Percentiles rank a stretch among this genome's conserved stretches.
Conservation (phyloP, 2,329 filamentous ascomycete species). For the Ophiobolus disseminans region DNA sequence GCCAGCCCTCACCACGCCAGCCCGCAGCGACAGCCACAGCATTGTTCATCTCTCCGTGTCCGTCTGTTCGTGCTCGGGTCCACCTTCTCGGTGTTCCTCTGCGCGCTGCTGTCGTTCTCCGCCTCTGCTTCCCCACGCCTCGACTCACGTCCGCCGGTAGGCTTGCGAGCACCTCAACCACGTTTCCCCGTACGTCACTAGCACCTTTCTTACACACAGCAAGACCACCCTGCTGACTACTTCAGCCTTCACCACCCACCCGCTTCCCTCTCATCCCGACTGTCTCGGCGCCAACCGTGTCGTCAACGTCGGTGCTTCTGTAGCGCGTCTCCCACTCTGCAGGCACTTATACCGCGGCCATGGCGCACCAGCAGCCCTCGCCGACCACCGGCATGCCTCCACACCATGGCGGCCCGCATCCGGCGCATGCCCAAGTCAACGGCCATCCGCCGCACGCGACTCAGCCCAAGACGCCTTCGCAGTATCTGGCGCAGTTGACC, state of each 20-base stretch:
- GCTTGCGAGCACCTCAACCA: conserved; percentile 22
- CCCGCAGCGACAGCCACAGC: conserved; percentile 16
- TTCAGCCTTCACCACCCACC: too few species aligned
- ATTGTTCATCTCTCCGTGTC: conserved; percentile 4
- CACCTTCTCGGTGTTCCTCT: conserved; percentile 22
- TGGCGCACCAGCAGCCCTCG: conserved; percentile 82
- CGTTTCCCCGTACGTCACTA: conserved; percentile 9
- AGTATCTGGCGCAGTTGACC: conserved; percentile 79
- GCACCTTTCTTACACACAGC: conserved; percentile 4
- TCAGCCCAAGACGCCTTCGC: conserved; percentile 69
- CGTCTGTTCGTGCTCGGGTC: conserved; percentile 14
- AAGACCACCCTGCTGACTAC: conserved; percentile 3
- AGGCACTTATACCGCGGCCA: conserved; percentile 43
- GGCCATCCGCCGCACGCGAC: conserved; percentile 62
- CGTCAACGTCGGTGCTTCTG: conserved; percentile 16
- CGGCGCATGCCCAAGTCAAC: conserved; percentile 65
- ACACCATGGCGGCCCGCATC: conserved; percentile 71
- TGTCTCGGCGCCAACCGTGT: conserved; percentile 8
- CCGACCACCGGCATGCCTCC: conserved; percentile 76
- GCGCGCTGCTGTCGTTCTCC: conserved; percentile 34
- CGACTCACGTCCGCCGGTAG: conserved; percentile 22
- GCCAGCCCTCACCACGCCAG: conserved; percentile 18
- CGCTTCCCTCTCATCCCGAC: too few species aligned
- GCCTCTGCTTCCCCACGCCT: conserved; percentile 32
- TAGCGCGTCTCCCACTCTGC: conserved; percentile 19